Percentiles rank a stretch among this genome's conserved stretches.
These are phyloP conservation scores for Vitis labrusca DNA, from an alignment of 164 flowering plant species.

Conservation along the genomic window DNA sequence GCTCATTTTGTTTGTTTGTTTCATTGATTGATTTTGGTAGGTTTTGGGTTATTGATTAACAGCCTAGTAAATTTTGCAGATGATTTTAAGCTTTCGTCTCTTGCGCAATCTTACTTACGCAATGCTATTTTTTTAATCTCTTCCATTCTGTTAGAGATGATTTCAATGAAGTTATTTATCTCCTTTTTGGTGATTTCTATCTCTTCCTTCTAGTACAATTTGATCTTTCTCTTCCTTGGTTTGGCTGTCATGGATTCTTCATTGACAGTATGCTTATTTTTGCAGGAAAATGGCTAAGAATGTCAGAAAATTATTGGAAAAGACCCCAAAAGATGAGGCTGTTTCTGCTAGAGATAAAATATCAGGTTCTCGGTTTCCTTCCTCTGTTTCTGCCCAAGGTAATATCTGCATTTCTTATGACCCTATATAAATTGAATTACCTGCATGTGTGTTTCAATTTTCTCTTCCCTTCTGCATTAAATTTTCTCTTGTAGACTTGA, in stretches of 20 bases:
- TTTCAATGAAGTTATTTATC: too few species aligned
- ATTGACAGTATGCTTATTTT: neutral
- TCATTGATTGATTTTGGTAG: too few species aligned
- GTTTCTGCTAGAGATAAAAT: constrained; percentile 4
- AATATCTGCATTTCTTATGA: neutral
- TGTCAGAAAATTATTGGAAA: neutral
- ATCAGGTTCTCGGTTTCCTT: constrained; percentile 4
- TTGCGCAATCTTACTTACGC: too few species aligned
- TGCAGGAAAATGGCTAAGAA: constrained; percentile 9
- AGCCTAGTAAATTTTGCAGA: too few species aligned
- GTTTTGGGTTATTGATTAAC: too few species aligned
- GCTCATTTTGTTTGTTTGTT: too few species aligned
- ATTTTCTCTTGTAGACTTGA: constrained; percentile 30
- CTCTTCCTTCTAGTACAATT: too few species aligned
- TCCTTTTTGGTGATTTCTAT: too few species aligned
- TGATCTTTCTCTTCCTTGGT: neutral
- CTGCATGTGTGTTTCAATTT: neutral
- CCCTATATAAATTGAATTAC: neutral
- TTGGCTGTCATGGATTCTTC: neutral
- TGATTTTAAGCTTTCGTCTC: too few species aligned
- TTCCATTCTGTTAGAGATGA: too few species aligned
- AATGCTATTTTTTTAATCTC: too few species aligned
- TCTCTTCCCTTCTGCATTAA: neutral
- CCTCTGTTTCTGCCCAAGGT: constrained; percentile 38
- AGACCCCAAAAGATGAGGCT: neutral